Base-by-base conservation (phyloP, 371 early-diverging fungal species). In the Lichtheimia ramosa region DNA sequence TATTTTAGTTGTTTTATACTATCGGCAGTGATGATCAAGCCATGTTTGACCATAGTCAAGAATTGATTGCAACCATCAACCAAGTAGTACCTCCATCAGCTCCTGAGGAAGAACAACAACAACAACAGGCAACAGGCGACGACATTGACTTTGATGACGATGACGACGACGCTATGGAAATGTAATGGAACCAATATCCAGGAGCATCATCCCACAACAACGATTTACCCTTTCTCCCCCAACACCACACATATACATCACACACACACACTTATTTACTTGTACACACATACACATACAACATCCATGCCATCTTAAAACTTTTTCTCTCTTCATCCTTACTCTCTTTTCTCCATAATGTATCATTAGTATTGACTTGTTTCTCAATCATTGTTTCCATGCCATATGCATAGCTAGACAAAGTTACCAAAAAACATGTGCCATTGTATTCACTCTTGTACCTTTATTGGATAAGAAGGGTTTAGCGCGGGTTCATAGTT, bases 11-110 rank as follows among this genome's bases (percentile, higher is more conserved):
- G 56, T 83, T 79, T 57, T 63, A 82, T 23, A 56, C 80, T 25
- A 56, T 79, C 39, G 88, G 79, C 34, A 83, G 79, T 27, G 90
- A 91, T 53, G 90, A 92, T 62, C 81, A 84, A 59, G 85, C 79
- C 18, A 70, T 92, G 67, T 63, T 89, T 53, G 81, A 86, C 34
- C 91, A 91, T 59, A 78, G 85, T 6, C 79, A 84, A 46, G 91
- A 92, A 61, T 64, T 92, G 48, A 72, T 88, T 53, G 70, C 75
- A 13, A 68, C 68, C 15, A 84, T 89, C 51, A 78, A 82, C 49
- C 59, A 68, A 24, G 70, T 72, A 18, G 74, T 87, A 16, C 85
- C 86, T 21, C 76, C 78, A 20, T 61, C 69, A 14, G 66, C 64
- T 12, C 66, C 66, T 23, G 75, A 77, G 43, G 71, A 70, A 49